Conservation (phyloP, 345 rosid genomes). For the Gossypium stocksii region DNA sequence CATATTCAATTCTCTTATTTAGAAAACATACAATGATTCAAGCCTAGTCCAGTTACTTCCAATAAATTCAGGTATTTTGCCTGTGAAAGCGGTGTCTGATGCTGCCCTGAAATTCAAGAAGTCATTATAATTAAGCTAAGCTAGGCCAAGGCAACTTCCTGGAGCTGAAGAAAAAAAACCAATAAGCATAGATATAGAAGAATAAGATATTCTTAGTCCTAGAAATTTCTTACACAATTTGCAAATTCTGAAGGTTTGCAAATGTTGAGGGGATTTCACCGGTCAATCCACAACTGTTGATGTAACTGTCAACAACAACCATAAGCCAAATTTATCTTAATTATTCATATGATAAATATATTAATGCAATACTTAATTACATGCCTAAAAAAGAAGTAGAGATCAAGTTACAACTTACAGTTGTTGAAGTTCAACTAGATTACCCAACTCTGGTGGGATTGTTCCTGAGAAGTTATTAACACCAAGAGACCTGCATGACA, state of each 20-base stretch:
- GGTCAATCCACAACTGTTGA: conserved; percentile 50
- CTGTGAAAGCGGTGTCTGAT: conserved; percentile 28
- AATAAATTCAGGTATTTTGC: conserved; percentile 35
- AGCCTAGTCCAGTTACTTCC: conserved; percentile 33
- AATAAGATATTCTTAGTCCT: not conserved
- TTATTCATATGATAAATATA: not conserved
- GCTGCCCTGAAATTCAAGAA: conserved; percentile 27
- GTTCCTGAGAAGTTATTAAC: conserved; percentile 5
- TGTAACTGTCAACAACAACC: conserved; percentile 31
- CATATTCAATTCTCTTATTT: no score
- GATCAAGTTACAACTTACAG: conserved; percentile 7
- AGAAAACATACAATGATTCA: conserved; percentile 14
- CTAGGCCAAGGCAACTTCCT: no score
- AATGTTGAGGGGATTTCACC: conserved; percentile 57
- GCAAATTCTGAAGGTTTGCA: conserved; percentile 43
- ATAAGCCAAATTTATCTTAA: not conserved
- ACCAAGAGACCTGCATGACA: not conserved
- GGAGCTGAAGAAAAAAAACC: no score
- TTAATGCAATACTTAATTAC: not conserved
- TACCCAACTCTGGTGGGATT: conserved; percentile 12
- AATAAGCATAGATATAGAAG: no score
- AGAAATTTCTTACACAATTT: conserved; percentile 47
- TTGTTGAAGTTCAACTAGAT: not conserved
- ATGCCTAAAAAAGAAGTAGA: not conserved
- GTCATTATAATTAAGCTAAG: no score